Base-by-base conservation (phyloP, 768 basidiomycete species). In the Cyclocybe cylindracea region DNA sequence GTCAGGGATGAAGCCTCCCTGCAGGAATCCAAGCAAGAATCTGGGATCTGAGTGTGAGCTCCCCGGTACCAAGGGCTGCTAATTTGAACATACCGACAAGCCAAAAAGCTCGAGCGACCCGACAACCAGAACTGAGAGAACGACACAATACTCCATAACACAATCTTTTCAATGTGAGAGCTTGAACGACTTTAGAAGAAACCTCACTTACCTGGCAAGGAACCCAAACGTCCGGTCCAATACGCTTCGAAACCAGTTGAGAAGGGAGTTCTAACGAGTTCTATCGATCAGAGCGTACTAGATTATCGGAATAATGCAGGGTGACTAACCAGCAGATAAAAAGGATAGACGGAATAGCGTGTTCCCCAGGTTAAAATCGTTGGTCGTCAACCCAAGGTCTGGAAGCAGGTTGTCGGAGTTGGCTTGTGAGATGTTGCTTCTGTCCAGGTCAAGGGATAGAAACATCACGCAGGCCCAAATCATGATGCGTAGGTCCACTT, bases 161-260 rank as follows among this genome's bases (percentile, higher is more conserved):
- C 62, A 74, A 83, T 82, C 77, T 82, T 24, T 24, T 24, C 42
- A 19, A 35, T 36, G 4, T 19, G 8, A 35, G 29, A 31, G 34
- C 11, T 37, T 4, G 18, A 39, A 29, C 11, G 31, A 16, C 39
- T 10, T 39, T 31, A 34, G 13, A 14, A 48, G 10, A 6, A 14
- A 41, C 11, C n/a, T 29, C 13, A 50, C 48, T 35, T 52, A 80
- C 82, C 68, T 86, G 83, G 24, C 70, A 73, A 1, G 83, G 82
- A 50, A 86, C 76, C 84, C 84, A 87, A 8, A 82, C 69, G 66
- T 88, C 86, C 0, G 85, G 84, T 0, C 86, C 85, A 16, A 87
- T 67, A 4, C 83, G 75, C 62, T 89, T 87, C 35, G 83, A 85
- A 31, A 89, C 64, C 14, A 87, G 69, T 60, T 87, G 85, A 0